Base-by-base conservation (phyloP, 176 grass and related monocot genomes). In the Urochloa ruziziensis region DNA sequence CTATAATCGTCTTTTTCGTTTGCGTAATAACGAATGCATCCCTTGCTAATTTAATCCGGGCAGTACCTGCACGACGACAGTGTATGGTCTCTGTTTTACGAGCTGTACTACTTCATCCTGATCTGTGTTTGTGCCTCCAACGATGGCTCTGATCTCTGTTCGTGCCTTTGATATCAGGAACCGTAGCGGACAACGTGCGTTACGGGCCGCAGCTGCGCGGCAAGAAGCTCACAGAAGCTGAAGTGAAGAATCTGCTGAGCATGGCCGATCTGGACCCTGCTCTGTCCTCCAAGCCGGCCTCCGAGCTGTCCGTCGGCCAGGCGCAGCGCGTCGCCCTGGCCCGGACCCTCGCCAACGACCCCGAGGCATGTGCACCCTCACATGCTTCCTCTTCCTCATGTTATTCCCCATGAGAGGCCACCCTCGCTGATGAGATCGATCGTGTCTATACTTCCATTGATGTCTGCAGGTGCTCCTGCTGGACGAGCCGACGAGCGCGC, bases 261-360 rank as follows among this genome's bases (percentile, higher is more conserved):
- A 56, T 87, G 16, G 87, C 93, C 0, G 93, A 98, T 33, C 66
- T 98, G 23, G 96, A 95, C 49, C 89, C 93, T 34, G 56, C 76
- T 10, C 63, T 95, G 10, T 90, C 43, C 63, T 89, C 91, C 79
- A 81, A 84, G 36, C 52, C 76, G 1, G 89, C 91, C 1, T 88
- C 93, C 1, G 87, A 95, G 73, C 87, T 98, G 7, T 98, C 96
- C 19, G 93, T 95, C 28, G 96, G 96, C n/a, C 93, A 98, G 57
- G 96, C 91, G 8, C 96, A 98, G 75, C 96, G 93, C 46, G 96
- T 98, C 4, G 96, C 96, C 14, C 46, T 98, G 59, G 91, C 96
- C 2, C 93, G 96, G 44, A 98, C 96, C 33, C 91, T 95, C 54
- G 96, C 93, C 52, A 98, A 98, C 62, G 89, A 95, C 40, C 96